Evolutionary conservation across 164 flowering plant species (phyloP).

Genomic region (Magnolia kwangsiensis): DNA sequence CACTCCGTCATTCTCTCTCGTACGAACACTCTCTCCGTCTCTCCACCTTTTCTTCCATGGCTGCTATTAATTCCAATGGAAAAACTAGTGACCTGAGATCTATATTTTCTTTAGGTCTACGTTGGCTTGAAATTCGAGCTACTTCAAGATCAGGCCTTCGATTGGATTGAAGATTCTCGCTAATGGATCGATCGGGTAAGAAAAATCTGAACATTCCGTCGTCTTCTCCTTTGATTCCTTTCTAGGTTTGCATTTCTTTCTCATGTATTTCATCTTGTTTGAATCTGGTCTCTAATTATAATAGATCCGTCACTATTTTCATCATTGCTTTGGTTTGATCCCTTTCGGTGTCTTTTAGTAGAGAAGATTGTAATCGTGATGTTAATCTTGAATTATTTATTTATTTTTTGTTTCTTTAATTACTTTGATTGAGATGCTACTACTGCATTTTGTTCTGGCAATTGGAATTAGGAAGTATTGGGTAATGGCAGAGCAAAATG

Average conservation of each 20-base stretch:
- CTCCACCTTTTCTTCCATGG: background rate
- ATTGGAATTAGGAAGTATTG: background rate
- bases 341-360: too few relatives aligned
- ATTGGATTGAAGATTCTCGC: conserved; percentile 64
- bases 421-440: background rate
- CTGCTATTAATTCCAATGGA: conserved; percentile 15
- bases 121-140: conserved; percentile 73
- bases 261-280: background rate
- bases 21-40: too few relatives aligned
- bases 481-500: background rate
- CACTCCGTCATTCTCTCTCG: too few relatives aligned
- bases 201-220: background rate
- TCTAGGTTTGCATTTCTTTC: background rate
- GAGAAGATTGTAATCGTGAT: background rate
- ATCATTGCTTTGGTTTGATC: background rate
- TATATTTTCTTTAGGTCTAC: conserved; percentile 58
- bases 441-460: background rate
- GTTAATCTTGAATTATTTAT: too few relatives aligned
- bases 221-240: background rate
- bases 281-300: background rate
- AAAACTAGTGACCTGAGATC: conserved; percentile 40
- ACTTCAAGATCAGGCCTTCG: conserved; percentile 83
- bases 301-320: background rate
- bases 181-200: conserved; percentile 82
- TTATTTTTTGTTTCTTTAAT: background rate